phyloP scores from a whole-genome alignment of 2,329 filamentous ascomycete species.

The Biscogniauxia marginata region DNA sequence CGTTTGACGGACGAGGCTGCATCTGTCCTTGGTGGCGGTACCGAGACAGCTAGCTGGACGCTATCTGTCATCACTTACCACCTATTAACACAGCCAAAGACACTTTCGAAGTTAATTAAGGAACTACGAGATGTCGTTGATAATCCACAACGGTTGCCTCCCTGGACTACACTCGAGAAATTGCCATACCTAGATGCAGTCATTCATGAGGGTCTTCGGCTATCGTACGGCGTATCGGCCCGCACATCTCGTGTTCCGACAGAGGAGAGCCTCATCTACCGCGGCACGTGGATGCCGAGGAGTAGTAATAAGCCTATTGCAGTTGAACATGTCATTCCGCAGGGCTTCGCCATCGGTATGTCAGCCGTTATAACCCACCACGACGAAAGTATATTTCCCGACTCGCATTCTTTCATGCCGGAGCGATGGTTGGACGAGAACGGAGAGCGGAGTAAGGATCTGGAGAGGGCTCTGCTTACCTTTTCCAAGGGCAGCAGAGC shows the following conservation, averaged over 20 bases:
- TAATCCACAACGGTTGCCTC: conserved; percentile 12
- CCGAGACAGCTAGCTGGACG: conserved; percentile 36
- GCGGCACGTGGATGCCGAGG: conserved; percentile 5
- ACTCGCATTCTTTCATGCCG: conserved; percentile 20
- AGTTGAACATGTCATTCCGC: conserved; percentile 20
- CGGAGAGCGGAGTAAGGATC: conserved; percentile 3
- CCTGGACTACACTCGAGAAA: conserved; percentile 21
- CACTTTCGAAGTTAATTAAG: conserved; percentile 29
- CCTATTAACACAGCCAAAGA: conserved; percentile 32
- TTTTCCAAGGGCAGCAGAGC: conserved; percentile 25
- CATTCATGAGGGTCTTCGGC: conserved; percentile 21
- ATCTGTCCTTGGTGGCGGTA: conserved; percentile 35
- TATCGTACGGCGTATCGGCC: conserved; percentile 17
- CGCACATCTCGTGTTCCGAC: conserved; percentile 16
- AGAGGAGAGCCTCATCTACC: conserved; percentile 19
- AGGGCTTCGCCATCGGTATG: conserved; percentile 22
- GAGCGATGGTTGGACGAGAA: conserved; percentile 24
- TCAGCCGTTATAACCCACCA: conserved; percentile 15
- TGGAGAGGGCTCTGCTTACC: conserved; percentile 16
- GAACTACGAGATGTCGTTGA: conserved; percentile 30
- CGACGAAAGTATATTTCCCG: conserved; percentile 20
- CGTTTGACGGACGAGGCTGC: conserved; percentile 35
- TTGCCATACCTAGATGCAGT: conserved; percentile 22
- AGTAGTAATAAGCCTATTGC: not conserved
- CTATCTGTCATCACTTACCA: conserved; percentile 36